phyloP scores from a whole-genome alignment of 352 stramenopile genomes.

The Globisporangium takayamanum region DNA sequence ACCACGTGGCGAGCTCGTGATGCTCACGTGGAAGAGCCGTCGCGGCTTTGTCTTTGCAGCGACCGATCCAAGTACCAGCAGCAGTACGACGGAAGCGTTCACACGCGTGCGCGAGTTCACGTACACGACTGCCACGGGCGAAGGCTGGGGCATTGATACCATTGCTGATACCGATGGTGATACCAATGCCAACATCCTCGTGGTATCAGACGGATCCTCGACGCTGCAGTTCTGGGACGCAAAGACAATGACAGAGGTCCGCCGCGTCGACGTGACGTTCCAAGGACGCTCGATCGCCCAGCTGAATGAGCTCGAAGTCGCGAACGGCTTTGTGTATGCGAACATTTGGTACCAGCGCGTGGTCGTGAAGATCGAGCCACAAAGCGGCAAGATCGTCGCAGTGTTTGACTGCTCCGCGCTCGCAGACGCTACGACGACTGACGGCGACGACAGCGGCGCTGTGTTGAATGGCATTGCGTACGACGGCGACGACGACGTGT shows the following conservation, averaged over 20 bases:
- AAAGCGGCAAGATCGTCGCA: constrained; percentile 71
- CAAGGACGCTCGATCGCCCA: constrained; percentile 38
- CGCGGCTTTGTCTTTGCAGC: constrained; percentile 80
- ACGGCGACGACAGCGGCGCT: constrained; percentile 38
- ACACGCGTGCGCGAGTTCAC: constrained; percentile 52
- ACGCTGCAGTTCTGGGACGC: constrained; percentile 91
- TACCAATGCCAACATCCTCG: constrained; percentile 5
- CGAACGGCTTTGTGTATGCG: constrained; percentile 89
- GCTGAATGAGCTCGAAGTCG: constrained; percentile 93
- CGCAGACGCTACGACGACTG: constrained; percentile 49
- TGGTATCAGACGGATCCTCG: constrained; percentile 87
- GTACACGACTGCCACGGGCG: constrained; percentile 61
- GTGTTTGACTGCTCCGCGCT: constrained; percentile 84
- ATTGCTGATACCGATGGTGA: constrained; percentile 23
- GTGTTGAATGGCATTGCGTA: constrained; percentile 95
- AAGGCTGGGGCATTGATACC: constrained; percentile 94
- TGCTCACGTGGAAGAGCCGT: constrained; percentile 90
- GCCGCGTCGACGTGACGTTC: constrained; percentile 62
- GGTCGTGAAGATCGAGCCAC: constrained; percentile 91
- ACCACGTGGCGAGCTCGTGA: constrained; percentile 63
- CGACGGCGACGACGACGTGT: constrained; percentile 79
- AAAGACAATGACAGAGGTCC: constrained; percentile 60
- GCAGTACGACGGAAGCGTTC: constrained; percentile 17
- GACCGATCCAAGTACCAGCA: background rate
- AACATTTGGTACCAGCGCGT: constrained; percentile 94